phyloP scores from a whole-genome alignment of 2,329 filamentous ascomycete species.

The Ophiosphaerella korrae region DNA sequence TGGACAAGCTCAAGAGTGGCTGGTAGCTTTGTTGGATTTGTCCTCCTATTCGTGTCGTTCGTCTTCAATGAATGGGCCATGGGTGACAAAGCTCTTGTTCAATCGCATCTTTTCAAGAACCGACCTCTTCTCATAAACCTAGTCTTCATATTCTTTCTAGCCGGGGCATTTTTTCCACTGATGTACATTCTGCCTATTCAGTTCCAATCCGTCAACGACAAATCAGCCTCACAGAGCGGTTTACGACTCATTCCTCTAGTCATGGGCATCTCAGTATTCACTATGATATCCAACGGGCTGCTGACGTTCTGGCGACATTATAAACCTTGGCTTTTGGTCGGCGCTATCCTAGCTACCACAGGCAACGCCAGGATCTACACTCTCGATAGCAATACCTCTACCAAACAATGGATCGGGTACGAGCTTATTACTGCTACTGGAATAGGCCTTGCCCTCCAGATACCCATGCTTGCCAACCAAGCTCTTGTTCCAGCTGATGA shows the following conservation, averaged over 20 bases:
- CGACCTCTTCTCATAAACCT: constrained; percentile 19
- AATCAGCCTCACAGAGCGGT: constrained; percentile 32
- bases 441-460: constrained; percentile 50
- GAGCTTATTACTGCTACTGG: constrained; percentile 54
- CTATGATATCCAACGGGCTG: constrained; percentile 30
- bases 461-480: constrained; percentile 50
- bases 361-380: constrained; percentile 39
- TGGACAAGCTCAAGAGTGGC: constrained; percentile 57
- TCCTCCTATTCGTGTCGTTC: constrained; percentile 52
- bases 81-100: constrained; percentile 35
- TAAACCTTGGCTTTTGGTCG: constrained; percentile 49
- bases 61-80: constrained; percentile 33
- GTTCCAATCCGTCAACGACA: constrained; percentile 34
- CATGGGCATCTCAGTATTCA: constrained; percentile 33
- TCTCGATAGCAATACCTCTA: constrained; percentile 43
- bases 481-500: constrained; percentile 43
- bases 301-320: constrained; percentile 46
- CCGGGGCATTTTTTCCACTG: constrained; percentile 35
- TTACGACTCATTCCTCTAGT: constrained; percentile 36
- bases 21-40: constrained; percentile 55
- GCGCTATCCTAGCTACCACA: constrained; percentile 26
- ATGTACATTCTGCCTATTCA: constrained; percentile 37
- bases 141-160: constrained; percentile 29
- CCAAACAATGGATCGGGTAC: constrained; percentile 55
- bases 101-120: constrained; percentile 27